Percentiles rank a stretch among this genome's conserved stretches.
Conservation (phyloP, 2,329 filamentous ascomycete genomes). For the Cordyceps cicadae region DNA sequence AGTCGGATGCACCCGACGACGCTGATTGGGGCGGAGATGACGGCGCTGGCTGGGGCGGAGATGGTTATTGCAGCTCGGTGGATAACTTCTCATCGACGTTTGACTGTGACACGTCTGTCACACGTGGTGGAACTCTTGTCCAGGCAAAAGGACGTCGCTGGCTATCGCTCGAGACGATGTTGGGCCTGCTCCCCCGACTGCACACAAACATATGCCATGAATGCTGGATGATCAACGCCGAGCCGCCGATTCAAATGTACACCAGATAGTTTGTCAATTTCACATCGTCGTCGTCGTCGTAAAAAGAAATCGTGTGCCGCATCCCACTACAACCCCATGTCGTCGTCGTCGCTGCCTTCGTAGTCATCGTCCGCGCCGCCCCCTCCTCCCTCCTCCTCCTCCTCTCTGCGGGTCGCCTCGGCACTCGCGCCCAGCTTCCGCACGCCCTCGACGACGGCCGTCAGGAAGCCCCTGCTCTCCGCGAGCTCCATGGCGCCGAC, state of each 20-base stretch:
- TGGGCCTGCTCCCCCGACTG: neutral
- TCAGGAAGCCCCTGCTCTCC: constrained; percentile 76
- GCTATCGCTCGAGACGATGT: neutral
- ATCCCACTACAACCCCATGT: constrained; percentile 35
- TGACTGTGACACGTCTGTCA: neutral
- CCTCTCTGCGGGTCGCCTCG: constrained; percentile 68
- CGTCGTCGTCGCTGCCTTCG: constrained; percentile 45
- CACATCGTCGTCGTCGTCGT: neutral
- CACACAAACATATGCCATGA: neutral
- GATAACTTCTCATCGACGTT: neutral
- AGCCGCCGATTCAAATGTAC: neutral
- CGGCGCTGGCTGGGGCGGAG: neutral
- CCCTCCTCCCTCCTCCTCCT: constrained; percentile 63
- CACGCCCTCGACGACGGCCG: constrained; percentile 79
- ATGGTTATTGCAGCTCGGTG: neutral
- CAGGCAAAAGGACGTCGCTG: no score
- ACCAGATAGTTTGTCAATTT: neutral
- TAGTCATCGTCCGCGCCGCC: constrained; percentile 52
- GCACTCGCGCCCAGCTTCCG: constrained; percentile 73
- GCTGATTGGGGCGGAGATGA: neutral
- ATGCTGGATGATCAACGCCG: neutral
- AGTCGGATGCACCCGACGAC: neutral
- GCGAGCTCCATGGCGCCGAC: constrained; percentile 90
- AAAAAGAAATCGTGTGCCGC: neutral
- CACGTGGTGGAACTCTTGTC: neutral